These are phyloP conservation scores for Calycina marina DNA, from an alignment of 2,329 filamentous ascomycete genomes.

Conservation along the genomic window DNA sequence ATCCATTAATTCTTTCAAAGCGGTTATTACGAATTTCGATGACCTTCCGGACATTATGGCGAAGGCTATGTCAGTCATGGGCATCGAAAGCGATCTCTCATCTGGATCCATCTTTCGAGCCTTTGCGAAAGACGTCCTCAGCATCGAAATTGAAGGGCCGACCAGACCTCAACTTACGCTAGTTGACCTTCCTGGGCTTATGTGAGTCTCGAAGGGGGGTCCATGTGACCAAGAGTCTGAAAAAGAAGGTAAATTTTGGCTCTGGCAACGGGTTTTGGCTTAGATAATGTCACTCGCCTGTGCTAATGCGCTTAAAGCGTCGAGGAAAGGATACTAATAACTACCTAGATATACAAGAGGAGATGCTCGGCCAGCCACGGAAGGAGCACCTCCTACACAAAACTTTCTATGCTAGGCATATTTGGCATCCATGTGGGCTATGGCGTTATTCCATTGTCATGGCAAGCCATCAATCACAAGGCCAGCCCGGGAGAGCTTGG, in stretches of 20 bases:
- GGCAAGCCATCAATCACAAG: not conserved
- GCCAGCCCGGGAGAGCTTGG: not conserved
- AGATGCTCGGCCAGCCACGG: not conserved
- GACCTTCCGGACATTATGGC: slow-evolving; percentile 3
- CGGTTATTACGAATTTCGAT: slow-evolving; percentile 3
- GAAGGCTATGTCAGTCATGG: slow-evolving; percentile 5
- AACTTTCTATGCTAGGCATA: not conserved
- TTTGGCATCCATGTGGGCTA: not conserved
- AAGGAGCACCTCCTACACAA: not conserved
- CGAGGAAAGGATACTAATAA: not conserved
- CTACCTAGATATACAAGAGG: not conserved
- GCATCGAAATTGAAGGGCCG: slow-evolving; percentile 18
- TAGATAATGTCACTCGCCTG: not conserved
- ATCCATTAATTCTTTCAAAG: slow-evolving; percentile 2
- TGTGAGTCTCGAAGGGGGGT: not conserved
- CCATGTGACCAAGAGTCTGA: not conserved
- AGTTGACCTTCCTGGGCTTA: slow-evolving; percentile 44
- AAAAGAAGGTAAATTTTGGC: not conserved
- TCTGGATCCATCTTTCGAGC: slow-evolving; percentile 2
- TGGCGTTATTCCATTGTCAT: not conserved
- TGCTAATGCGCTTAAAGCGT: not conserved
- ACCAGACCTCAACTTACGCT: slow-evolving; percentile 36
- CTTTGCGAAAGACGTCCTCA: slow-evolving; percentile 11
- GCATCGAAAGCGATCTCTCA: slow-evolving; percentile 1
- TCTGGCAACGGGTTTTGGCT: not conserved